These are phyloP conservation scores for Logfia minima DNA, from an alignment of 129 eudicot genomes.

Conservation along the genomic window DNA sequence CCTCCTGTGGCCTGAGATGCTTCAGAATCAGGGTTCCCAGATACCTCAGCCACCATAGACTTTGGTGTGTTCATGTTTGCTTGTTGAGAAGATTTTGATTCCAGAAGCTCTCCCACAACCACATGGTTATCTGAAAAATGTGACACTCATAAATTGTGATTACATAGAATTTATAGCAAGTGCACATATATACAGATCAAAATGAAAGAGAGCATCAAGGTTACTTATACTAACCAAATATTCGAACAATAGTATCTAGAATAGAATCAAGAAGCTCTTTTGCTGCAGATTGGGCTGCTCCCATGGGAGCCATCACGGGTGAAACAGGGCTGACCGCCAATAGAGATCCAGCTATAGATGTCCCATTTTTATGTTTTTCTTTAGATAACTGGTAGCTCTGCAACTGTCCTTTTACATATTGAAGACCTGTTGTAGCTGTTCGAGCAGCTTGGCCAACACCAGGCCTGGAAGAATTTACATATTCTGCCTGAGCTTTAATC, in stretches of 20 bases:
- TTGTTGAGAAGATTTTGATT: conserved; percentile 72
- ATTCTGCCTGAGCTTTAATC: conserved; percentile 80
- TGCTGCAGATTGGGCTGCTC: conserved; percentile 87
- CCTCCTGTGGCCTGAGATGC: conserved; percentile 87
- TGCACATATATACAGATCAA: background rate
- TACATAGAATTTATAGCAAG: background rate
- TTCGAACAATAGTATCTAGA: conserved; percentile 70
- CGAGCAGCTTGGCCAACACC: conserved; percentile 55
- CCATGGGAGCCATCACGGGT: conserved; percentile 94
- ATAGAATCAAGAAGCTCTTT: conserved; percentile 84
- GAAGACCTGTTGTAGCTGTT: conserved; percentile 57
- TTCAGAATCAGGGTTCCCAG: conserved; percentile 84
- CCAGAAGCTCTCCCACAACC: conserved; percentile 90
- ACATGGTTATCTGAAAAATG: conserved; percentile 76
- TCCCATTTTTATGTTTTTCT: conserved; percentile 74
- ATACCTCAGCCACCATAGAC: conserved; percentile 55
- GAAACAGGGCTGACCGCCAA: conserved; percentile 92
- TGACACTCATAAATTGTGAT: conserved; percentile 24
- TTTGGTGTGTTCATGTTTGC: conserved; percentile 74
- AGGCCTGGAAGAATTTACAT: conserved; percentile 55
- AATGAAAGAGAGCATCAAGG: conserved; percentile 16
- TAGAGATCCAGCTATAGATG: conserved; percentile 57
- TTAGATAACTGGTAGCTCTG: conserved; percentile 65
- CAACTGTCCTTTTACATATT: conserved; percentile 71
- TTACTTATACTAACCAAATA: conserved; percentile 67